A percentile compares a stretch with the other conserved stretches of the same genome.
Evolutionary conservation across 805 yeast genomes (phyloP).

Genomic region (Sporopachydermia lactativora): DNA sequence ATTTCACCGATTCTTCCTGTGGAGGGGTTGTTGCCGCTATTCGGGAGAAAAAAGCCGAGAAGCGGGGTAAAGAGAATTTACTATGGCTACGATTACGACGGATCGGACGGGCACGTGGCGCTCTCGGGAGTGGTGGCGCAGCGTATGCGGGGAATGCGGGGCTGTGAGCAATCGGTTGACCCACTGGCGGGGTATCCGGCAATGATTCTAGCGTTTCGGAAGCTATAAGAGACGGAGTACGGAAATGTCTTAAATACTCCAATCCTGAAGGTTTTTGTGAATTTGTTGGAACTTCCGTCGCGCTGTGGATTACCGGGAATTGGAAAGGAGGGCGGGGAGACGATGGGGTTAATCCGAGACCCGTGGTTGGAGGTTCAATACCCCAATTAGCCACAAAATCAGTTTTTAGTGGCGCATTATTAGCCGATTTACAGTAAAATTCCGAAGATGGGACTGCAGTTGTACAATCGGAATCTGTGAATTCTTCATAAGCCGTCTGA

Average conservation of each 20-base stretch:
- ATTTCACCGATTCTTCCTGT: conserved; percentile 12
- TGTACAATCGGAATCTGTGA: neutral
- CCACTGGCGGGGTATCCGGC: too few species aligned
- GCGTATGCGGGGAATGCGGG: too few species aligned
- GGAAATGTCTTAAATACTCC: neutral
- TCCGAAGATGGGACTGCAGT: too few species aligned
- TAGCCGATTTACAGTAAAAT: too few species aligned
- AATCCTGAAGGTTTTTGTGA: too few species aligned
- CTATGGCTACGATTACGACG: neutral
- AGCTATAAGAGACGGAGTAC: neutral
- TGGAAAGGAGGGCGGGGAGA: neutral
- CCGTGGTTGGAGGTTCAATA: conserved; percentile 1
- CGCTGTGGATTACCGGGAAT: neutral
- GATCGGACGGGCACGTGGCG: neutral
- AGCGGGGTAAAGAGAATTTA: neutral
- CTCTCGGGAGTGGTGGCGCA: neutral
- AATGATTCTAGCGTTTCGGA: neutral
- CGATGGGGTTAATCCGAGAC: neutral
- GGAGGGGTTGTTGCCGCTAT: neutral
- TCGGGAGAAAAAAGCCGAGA: conserved; percentile 1
- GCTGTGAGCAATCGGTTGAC: too few species aligned
- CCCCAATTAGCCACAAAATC: neutral
- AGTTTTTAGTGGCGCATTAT: neutral
- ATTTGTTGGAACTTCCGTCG: neutral
- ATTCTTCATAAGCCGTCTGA: conserved; percentile 1